Conservation (phyloP, 2,329 filamentous ascomycete species). For the Cercospora nicotianae region DNA sequence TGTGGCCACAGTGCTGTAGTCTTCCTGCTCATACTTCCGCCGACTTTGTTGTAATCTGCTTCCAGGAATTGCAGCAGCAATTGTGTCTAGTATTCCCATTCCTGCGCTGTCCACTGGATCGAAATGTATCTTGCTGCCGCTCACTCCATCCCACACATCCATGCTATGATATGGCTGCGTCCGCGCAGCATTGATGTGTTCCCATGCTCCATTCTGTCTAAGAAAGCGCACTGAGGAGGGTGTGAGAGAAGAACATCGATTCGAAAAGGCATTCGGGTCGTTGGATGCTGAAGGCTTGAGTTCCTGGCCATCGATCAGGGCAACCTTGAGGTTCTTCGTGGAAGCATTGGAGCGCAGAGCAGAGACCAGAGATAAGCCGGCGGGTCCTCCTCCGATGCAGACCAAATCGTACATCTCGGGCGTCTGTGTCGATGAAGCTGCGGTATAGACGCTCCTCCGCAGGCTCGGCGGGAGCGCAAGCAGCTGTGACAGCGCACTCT, state of each 20-base stretch:
- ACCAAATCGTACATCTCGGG: slow-evolving; percentile 67
- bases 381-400: slow-evolving; percentile 31
- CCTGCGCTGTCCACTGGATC: slow-evolving; percentile 33
- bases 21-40: slow-evolving; percentile 28
- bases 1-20: slow-evolving; percentile 67
- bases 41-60: slow-evolving; percentile 29
- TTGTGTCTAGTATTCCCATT: slow-evolving; percentile 29
- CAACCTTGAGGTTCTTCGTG: slow-evolving; percentile 74
- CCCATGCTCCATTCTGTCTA: slow-evolving; percentile 77
- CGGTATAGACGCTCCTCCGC: slow-evolving; percentile 31
- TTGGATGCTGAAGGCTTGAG: slow-evolving; percentile 67
- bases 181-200: slow-evolving; percentile 68
- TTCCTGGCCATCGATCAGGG: slow-evolving; percentile 87
- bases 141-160: slow-evolving; percentile 97
- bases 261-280: slow-evolving; percentile 74
- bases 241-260: slow-evolving; percentile 93
- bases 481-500: slow-evolving; percentile 21
- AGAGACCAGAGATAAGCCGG: slow-evolving; percentile 31
- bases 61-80: slow-evolving; percentile 35
- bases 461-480: slow-evolving; percentile 34
- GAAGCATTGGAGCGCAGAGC: slow-evolving; percentile 41
- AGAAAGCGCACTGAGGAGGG: slow-evolving; percentile 83
- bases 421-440: slow-evolving; percentile 17
- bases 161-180: slow-evolving; percentile 91
- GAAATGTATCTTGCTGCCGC: slow-evolving; percentile 84